Evolutionary conservation across 495 filamentous ascomycete species (phyloP).

Genomic region (Bacidia gigantensis): DNA sequence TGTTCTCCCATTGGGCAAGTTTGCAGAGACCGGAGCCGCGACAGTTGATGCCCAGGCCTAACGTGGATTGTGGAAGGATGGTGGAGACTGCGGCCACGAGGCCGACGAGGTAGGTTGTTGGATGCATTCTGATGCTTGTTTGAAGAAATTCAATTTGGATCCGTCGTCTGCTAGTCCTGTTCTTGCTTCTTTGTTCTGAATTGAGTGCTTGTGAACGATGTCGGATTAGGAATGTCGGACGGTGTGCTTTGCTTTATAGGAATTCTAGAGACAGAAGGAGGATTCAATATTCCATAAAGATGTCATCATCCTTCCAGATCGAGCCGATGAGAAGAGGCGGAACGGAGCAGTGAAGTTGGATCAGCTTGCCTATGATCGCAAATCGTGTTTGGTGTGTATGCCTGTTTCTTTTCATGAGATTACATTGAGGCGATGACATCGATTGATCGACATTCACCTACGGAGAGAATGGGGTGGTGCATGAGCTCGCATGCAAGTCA

Average conservation of each 20-base stretch:
- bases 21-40: conserved; percentile 9
- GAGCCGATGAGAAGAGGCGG: background rate
- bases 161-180: background rate
- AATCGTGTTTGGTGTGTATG: background rate
- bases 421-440: background rate
- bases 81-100: background rate
- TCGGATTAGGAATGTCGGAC: background rate
- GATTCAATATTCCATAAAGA: background rate
- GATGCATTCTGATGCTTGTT: background rate
- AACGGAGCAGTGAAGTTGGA: background rate
- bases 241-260: background rate
- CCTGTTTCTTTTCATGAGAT: background rate
- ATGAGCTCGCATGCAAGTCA: background rate
- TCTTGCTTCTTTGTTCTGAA: background rate
- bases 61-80: background rate
- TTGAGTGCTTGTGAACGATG: background rate
- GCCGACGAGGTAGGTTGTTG: background rate
- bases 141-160: background rate
- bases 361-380: background rate
- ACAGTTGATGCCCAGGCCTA: conserved; percentile 11
- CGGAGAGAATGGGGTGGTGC: no score
- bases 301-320: background rate
- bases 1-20: conserved; percentile 2
- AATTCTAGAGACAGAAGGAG: background rate
- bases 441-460: no score